A percentile compares a stretch with the other conserved stretches of the same genome.
phyloP scores from a whole-genome alignment of 148 eudicot species.

The Vaccinium darrowii region DNA sequence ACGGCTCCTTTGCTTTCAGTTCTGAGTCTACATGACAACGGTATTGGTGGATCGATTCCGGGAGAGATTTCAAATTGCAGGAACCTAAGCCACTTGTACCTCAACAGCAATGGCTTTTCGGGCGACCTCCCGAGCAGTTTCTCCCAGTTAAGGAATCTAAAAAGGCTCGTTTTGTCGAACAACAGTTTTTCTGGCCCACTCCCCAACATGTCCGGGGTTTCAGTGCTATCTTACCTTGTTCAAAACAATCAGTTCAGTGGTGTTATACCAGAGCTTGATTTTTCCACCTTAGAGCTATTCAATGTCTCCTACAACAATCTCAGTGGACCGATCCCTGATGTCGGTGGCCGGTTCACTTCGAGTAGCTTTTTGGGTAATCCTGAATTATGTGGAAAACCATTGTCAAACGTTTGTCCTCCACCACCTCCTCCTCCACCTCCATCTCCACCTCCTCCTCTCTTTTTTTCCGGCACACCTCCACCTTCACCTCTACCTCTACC shows the following conservation, averaged over 20 bases:
- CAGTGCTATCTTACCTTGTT: conserved; percentile 37
- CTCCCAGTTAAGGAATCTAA: conserved; percentile 28
- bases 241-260: conserved; percentile 42
- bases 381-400: conserved; percentile 37
- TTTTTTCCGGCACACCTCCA: background rate
- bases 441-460: background rate
- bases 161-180: conserved; percentile 32
- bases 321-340: conserved; percentile 41
- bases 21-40: conserved; percentile 33
- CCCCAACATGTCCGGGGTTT: conserved; percentile 32
- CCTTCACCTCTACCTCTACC: background rate
- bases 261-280: conserved; percentile 30
- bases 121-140: conserved; percentile 36
- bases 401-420: conserved; percentile 29
- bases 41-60: conserved; percentile 29
- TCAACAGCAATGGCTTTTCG: conserved; percentile 30
- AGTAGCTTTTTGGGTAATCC: conserved; percentile 45
- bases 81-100: conserved; percentile 31
- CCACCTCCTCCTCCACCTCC: background rate
- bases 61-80: conserved; percentile 35
- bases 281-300: conserved; percentile 30
- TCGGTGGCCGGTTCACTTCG: conserved; percentile 20
- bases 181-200: conserved; percentile 35
- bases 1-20: conserved; percentile 9
- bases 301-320: conserved; percentile 47